Evolutionary conservation across 495 filamentous ascomycete species (phyloP), one percentile per base, ranked within the genome.

Genomic region (Annulohypoxylon bovei): DNA sequence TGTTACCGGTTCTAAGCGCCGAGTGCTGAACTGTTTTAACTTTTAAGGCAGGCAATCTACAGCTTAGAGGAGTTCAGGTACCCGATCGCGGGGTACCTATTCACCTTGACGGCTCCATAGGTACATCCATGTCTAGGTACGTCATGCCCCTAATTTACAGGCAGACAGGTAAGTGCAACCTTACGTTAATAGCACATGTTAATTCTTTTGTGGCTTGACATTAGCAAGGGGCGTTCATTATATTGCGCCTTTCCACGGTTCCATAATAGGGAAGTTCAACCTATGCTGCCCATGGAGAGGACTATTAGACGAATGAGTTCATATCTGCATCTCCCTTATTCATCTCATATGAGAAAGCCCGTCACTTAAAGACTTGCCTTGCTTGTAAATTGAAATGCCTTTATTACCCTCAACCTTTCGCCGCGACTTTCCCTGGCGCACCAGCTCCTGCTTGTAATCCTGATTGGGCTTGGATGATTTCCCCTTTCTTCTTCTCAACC

Each of bases 401-500:
- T 18, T 3, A 25, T 56, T 23, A 9, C 12, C n/a, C 1, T 68
- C 14, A 72, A 16, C 47, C 70, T 11, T 75, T 73, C 49, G 65
- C 66, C 18, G 68, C 66, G n/a, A 73, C 68, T 55, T 77, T 74
- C 16, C 62, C 74, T 40, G 70, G 50, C 23, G 59, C 63, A 32
- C 60, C 70, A 32, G 70, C 56, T 30, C 68, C 80, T 35, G 75
- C 75, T 54, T 85, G 83, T 4, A 81, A 76, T 30, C 77, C 74
- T 23, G 77, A 76, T 62, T 85, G 83, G 6, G 76, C 52, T 70
- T 84, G 81, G 32, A 85, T 82, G 35, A 85, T 85, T 57, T 85
- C 82, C 20, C 62, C 75, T 71, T 84, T 95, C 81, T 93, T 92
- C 73, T 87, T 88, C 75, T 98, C 94, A 62, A 90, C 89, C 81